A percentile compares a stretch with the other conserved stretches of the same genome.
These are phyloP conservation scores for Bruguiera sexangula DNA, from an alignment of 345 rosid species.

Conservation along the genomic window DNA sequence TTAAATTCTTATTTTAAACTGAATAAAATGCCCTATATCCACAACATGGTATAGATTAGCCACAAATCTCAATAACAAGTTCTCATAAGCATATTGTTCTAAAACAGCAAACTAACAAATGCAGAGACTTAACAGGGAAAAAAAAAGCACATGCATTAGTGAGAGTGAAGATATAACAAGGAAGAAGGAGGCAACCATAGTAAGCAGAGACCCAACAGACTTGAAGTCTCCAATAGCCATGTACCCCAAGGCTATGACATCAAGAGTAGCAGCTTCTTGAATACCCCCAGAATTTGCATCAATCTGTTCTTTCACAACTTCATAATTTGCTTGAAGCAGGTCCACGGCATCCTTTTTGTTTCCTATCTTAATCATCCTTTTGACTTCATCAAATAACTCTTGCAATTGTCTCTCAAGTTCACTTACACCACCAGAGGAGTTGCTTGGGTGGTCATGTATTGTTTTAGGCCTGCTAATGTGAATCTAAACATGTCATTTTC, in stretches of 20 bases:
- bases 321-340: constrained; percentile 79
- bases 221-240: constrained; percentile 66
- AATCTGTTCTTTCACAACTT: constrained; percentile 64
- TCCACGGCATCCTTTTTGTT: constrained; percentile 57
- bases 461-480: constrained; percentile 38
- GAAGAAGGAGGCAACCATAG: constrained; percentile 44
- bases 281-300: constrained; percentile 54
- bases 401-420: constrained; percentile 67
- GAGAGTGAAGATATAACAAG: constrained; percentile 4
- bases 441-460: constrained; percentile 27
- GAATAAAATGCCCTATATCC: not conserved
- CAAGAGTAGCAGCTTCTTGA: constrained; percentile 76
- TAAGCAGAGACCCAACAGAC: constrained; percentile 41
- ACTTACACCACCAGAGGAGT: constrained; percentile 30
- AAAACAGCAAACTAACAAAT: not conserved
- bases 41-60: not conserved
- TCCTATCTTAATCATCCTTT: constrained; percentile 50
- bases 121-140: not conserved
- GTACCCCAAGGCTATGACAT: constrained; percentile 72
- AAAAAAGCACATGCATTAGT: not conserved
- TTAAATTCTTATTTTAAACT: not conserved
- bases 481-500: constrained; percentile 15
- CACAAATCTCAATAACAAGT: too few relatives aligned
- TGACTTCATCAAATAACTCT: constrained; percentile 67
- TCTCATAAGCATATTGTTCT: too few relatives aligned